phyloP scores from a whole-genome alignment of 129 eudicot genomes.

The Chrysanthemum makinoi region DNA sequence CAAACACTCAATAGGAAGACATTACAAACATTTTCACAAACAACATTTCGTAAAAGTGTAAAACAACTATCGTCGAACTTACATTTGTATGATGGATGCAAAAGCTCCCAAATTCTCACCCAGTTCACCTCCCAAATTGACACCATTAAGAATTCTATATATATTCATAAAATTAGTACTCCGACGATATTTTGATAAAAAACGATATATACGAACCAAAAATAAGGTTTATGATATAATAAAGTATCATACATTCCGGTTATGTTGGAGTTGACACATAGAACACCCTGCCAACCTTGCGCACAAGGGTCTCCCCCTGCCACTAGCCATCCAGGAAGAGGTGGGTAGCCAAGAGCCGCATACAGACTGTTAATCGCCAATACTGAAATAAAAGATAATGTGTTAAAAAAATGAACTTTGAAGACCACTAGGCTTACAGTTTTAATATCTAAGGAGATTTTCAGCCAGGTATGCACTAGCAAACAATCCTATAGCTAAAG shows the following conservation, averaged over 20 bases:
- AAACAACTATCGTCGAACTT: conserved; percentile 23
- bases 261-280: conserved; percentile 78
- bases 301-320: conserved; percentile 91
- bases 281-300: conserved; percentile 91
- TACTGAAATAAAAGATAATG: conserved; percentile 44
- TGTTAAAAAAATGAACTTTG: not conserved
- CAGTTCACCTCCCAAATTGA: conserved; percentile 81
- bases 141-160: conserved; percentile 65
- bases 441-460: not conserved
- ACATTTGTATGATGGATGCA: conserved; percentile 74
- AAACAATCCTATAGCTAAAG: not conserved
- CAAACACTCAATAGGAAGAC: not conserved
- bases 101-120: conserved; percentile 65
- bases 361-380: conserved; percentile 72
- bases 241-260: conserved; percentile 72
- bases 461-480: not conserved
- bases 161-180: conserved; percentile 20
- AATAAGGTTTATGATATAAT: conserved; percentile 2
- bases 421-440: not conserved
- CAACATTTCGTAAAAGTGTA: not conserved
- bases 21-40: not conserved
- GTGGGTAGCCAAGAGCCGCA: conserved; percentile 74
- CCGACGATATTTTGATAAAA: not conserved
- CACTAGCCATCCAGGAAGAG: conserved; percentile 80
- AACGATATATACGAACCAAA: not conserved